Evolutionary conservation across 805 yeast genomes (phyloP).

Genomic region (Kodamaea hsintzibuensis): DNA sequence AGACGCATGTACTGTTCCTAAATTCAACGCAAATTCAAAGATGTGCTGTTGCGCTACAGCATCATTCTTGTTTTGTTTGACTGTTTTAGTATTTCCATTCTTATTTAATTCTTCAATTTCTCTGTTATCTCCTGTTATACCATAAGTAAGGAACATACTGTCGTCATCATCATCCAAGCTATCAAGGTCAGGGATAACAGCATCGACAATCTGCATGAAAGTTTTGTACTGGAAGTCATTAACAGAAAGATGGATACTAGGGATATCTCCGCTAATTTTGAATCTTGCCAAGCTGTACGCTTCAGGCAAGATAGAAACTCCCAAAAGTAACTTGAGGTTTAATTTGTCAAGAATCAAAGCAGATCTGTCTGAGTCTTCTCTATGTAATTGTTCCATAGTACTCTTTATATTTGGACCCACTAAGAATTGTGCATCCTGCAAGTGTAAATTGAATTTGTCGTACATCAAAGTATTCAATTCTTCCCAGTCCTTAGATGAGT

Average conservation of each 20-base stretch:
- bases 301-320: slow-evolving; percentile 81
- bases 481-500: slow-evolving; percentile 71
- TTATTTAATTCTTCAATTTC: slow-evolving; percentile 6
- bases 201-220: slow-evolving; percentile 74
- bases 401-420: slow-evolving; percentile 81
- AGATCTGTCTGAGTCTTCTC: slow-evolving; percentile 39
- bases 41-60: slow-evolving; percentile 50
- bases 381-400: slow-evolving; percentile 71
- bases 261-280: slow-evolving; percentile 75
- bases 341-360: slow-evolving; percentile 74
- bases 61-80: slow-evolving; percentile 10
- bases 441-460: slow-evolving; percentile 74
- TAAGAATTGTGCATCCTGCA: slow-evolving; percentile 85
- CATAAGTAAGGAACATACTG: slow-evolving; percentile 38
- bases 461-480: slow-evolving; percentile 78
- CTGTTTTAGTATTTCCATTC: neutral
- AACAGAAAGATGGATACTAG: slow-evolving; percentile 66
- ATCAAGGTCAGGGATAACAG: slow-evolving; percentile 58
- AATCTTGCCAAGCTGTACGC: slow-evolving; percentile 73
- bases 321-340: slow-evolving; percentile 70
- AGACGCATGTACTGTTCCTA: slow-evolving; percentile 62
- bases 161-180: slow-evolving; percentile 32
- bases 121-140: slow-evolving; percentile 8
- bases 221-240: slow-evolving; percentile 91
- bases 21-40: slow-evolving; percentile 72